Percentiles rank a stretch among this genome's conserved stretches.
Evolutionary conservation across 148 eudicot species (phyloP).

Genomic region (Chenopodium album): DNA sequence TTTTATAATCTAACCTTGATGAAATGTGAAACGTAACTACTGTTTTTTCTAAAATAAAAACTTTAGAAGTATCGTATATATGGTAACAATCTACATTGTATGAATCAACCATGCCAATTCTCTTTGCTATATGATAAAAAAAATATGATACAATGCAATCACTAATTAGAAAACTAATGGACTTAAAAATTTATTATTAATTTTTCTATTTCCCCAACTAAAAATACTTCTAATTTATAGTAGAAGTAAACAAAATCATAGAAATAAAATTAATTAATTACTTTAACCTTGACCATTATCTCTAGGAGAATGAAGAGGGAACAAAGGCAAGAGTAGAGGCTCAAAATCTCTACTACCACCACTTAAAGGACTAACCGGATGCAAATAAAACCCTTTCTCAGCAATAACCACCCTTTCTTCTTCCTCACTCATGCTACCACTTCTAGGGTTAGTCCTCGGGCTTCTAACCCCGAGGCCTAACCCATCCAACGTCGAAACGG

Average conservation of each 20-base stretch:
- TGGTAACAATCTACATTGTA: too few species aligned
- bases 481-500: constrained; percentile 35
- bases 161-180: not conserved
- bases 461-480: constrained; percentile 26
- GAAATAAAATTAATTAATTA: not conserved
- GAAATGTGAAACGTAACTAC: not conserved
- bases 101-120: not conserved
- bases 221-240: not conserved
- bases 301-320: constrained; percentile 35
- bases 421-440: constrained; percentile 9
- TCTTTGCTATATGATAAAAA: too few species aligned
- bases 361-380: constrained; percentile 12
- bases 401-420: constrained; percentile 28
- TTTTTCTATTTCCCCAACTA: not conserved
- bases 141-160: not conserved
- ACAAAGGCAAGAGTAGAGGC: constrained; percentile 36
- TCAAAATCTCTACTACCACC: constrained; percentile 10
- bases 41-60: too few species aligned
- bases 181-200: not conserved
- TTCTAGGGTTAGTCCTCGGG: constrained; percentile 3
- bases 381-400: constrained; percentile 33
- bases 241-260: not conserved
- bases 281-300: not conserved
- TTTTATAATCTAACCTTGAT: too few species aligned
- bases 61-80: too few species aligned